These are phyloP conservation scores for Fusarium goolgardi DNA, from an alignment of 2,329 filamentous ascomycete species.

Conservation along the genomic window DNA sequence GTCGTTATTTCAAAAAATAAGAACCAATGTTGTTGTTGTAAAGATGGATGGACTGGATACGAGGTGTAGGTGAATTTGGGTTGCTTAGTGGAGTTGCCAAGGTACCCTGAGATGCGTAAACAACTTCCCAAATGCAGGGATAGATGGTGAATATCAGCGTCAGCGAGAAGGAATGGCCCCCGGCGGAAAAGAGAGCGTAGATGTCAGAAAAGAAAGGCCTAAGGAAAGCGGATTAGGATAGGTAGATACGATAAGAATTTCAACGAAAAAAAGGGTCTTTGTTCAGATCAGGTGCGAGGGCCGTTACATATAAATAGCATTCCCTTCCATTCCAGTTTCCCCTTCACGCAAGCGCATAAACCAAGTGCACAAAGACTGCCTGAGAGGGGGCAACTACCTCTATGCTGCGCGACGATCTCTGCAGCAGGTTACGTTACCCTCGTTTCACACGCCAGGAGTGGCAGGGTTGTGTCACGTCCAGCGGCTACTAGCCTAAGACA, in stretches of 20 bases:
- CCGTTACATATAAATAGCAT: conserved; percentile 22
- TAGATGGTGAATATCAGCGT: conserved; percentile 8
- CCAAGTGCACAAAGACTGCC: conserved; percentile 19
- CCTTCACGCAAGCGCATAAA: conserved; percentile 19
- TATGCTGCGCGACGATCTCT: conserved; percentile 36
- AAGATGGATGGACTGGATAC: conserved; percentile 8
- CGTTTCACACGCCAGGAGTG: conserved; percentile 38
- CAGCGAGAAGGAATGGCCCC: conserved; percentile 28
- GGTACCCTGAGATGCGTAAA: conserved; percentile 24
- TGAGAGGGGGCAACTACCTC: conserved; percentile 20
- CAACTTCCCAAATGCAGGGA: conserved; percentile 29
- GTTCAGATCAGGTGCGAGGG: conserved; percentile 1
- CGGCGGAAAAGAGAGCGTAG: neutral
- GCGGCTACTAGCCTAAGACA: conserved; percentile 30
- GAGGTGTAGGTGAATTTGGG: conserved; percentile 22
- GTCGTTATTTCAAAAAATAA: conserved; percentile 1
- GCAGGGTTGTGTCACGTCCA: conserved; percentile 30
- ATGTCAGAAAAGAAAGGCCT: neutral
- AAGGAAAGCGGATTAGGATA: conserved; percentile 1
- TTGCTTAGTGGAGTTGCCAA: conserved; percentile 25
- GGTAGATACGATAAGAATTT: conserved; percentile 5
- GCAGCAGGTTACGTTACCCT: conserved; percentile 41
- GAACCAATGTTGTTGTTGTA: conserved; percentile 30
- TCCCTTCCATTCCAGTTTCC: conserved; percentile 6
- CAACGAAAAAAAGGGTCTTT: conserved; percentile 1